Base-by-base conservation (phyloP, 192 early-diverging fungal species). In the Coemansia sp. region DNA sequence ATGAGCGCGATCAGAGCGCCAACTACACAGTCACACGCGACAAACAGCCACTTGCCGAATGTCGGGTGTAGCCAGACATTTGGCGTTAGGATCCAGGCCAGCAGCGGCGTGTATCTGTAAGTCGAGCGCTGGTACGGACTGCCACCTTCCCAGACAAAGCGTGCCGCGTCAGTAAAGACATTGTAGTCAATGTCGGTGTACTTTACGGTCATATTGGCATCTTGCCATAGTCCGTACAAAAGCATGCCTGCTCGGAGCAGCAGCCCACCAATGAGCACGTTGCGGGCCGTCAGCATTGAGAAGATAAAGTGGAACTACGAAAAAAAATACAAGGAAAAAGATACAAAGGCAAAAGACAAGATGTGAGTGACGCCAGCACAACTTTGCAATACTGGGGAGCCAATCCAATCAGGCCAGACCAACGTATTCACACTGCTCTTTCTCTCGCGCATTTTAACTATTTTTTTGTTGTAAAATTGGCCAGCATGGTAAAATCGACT, bases 171-270 rank as follows among this genome's bases (percentile, higher is more conserved):
- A 38, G 93, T 92, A 67, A 98, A 98, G 42, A 99, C 98, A 29
- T 87, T 82, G 82, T 99, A 99, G 82, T 99, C 98, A 65, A 99
- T 92, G 70, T 99, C 98, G 3, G 98, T 99, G 78, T 96, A 99
- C 65, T 97, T 97, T n/a, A 99, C 93, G 24, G 90, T 87, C 63
- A 93, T 88, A 54, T 94, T 80, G 5, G 86, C 84, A 73, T 99
- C 97, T 74, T 98, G 96, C 88, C 89, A 92, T 65, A 92, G 86
- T 6, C 96, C 95, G 76, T 96, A 99, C 12, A 90, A 52, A 24
- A 95, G 82, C 66, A 97, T 77, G 38, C 78, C 67, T 1, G 88
- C 61, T n/a, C 93, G 91, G 47, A 95, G 52, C 16, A 88, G 63
- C 60, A 85, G 46, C 34, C 84, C 84, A 33, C 78, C 79, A 9